These are phyloP conservation scores for Quercus lobata DNA, from an alignment of 331 rosid species.

Conservation along the genomic window DNA sequence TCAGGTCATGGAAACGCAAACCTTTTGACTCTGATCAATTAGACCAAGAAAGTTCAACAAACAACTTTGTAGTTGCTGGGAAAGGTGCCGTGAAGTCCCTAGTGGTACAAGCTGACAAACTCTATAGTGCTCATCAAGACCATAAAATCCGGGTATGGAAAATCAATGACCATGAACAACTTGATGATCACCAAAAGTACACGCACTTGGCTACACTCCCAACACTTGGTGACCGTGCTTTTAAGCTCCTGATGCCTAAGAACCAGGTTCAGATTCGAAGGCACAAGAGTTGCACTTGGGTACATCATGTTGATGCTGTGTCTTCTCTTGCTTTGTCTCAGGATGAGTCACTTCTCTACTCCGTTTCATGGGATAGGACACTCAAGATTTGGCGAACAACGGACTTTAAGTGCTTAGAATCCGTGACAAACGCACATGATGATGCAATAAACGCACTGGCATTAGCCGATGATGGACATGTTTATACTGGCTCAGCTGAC, in stretches of 20 bases:
- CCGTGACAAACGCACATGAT: slow-evolving; percentile 68
- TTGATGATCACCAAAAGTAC: slow-evolving; percentile 29
- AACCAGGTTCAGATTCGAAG: slow-evolving; percentile 72
- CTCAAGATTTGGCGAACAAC: slow-evolving; percentile 72
- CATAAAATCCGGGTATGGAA: slow-evolving; percentile 87
- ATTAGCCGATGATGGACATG: slow-evolving; percentile 50
- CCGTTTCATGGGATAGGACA: slow-evolving; percentile 91
- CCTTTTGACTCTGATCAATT: slow-evolving; percentile 13
- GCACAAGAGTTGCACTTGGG: slow-evolving; percentile 87
- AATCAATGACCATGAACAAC: slow-evolving; percentile 14
- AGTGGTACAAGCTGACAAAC: slow-evolving; percentile 48
- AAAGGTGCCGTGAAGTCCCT: slow-evolving; percentile 82
- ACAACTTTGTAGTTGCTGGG: slow-evolving; percentile 38
- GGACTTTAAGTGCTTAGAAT: slow-evolving; percentile 80
- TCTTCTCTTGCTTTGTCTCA: slow-evolving; percentile 71
- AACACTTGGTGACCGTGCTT: slow-evolving; percentile 61
- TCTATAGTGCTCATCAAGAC: slow-evolving; percentile 94
- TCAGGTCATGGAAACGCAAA: slow-evolving; percentile 49
- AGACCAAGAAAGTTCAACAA: background rate
- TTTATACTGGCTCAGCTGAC: slow-evolving; percentile 89
- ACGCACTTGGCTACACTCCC: slow-evolving; percentile 79
- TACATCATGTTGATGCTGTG: slow-evolving; percentile 86
- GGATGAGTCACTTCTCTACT: slow-evolving; percentile 60
- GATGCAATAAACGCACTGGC: slow-evolving; percentile 81
- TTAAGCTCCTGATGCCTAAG: slow-evolving; percentile 49